Base-by-base conservation (phyloP, 2,329 filamentous ascomycete genomes). In the Dothidotthia symphoricarpi region DNA sequence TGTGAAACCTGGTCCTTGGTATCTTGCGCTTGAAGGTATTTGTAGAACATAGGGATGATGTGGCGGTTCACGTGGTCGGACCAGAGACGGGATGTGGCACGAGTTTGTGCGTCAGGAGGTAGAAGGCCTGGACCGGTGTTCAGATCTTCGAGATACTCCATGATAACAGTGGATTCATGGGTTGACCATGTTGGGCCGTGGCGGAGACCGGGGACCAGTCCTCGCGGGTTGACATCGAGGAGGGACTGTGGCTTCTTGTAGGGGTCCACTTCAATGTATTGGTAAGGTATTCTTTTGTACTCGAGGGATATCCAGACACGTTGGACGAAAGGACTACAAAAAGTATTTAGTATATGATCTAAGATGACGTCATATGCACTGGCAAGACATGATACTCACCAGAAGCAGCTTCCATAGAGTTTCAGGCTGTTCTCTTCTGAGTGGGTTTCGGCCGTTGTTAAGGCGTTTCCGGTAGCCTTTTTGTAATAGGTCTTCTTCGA, bases 251-350 rank as follows among this genome's bases (percentile, higher is more conserved):
- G 85, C 46, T 86, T 85, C 51, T 82, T 80, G 60, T 87, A 89
- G 6, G 87, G 85, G 57, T 94, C 85, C 30, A 88, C 82, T 66
- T 95, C 88, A 53, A 88, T 83, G 66, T 94, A 95, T 61, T 94
- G 86, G 60, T 95, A 95, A 25, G 78, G 71, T 7, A 93, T 75
- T 13, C 80, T 77, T 63, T 93, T 93, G 54, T 82, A 74, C 64
- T 95, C 88, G 24, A 95, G 75, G 1, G 88, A 85, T 48, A 95
- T 93, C 88, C 88, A 95, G 16, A 93, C 85, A 13, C 88, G 81
- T 61, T 94, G 88, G 1, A 88, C 88, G 61, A 91, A 93, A 16
- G 88, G 88, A 58, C 85, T 86, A 26, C 2, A 9, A 3, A 13
- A 10, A 22, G 15, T 13, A 24, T 43, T 59, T 47, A 58, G 45